These are phyloP conservation scores for Leptoxyphium fumago DNA, from an alignment of 2,329 filamentous ascomycete species.

Conservation along the genomic window DNA sequence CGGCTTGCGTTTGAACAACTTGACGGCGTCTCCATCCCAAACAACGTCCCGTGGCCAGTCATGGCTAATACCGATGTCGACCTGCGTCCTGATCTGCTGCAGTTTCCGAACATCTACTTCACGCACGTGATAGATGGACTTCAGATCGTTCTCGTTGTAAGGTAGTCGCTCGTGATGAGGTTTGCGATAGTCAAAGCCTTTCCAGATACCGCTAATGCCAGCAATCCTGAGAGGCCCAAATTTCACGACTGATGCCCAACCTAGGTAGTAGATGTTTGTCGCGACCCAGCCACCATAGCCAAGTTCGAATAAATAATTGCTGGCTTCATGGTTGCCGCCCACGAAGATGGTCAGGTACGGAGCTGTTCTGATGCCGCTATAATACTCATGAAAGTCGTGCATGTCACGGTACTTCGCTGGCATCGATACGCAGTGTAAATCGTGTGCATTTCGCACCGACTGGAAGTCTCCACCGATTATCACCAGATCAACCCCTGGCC, in stretches of 20 bases:
- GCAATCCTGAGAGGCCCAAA: conserved; percentile 77
- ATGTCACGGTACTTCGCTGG: conserved; percentile 76
- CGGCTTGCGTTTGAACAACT: conserved; percentile 58
- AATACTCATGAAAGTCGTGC: conserved; percentile 90
- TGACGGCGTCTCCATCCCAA: conserved; percentile 53
- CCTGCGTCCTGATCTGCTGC: conserved; percentile 66
- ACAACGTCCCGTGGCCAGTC: conserved; percentile 88
- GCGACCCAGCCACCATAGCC: conserved; percentile 97
- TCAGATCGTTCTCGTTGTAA: conserved; percentile 62
- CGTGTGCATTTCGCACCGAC: conserved; percentile 74
- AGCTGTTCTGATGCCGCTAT: conserved; percentile 60
- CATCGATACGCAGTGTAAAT: conserved; percentile 79
- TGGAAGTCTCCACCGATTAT: conserved; percentile 97
- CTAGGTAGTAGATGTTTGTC: conserved; percentile 93
- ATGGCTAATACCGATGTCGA: conserved; percentile 84
- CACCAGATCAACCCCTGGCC: conserved; percentile 72
- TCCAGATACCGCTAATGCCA: conserved; percentile 89
- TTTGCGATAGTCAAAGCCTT: conserved; percentile 73
- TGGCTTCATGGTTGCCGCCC: conserved; percentile 89
- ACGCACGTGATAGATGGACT: conserved; percentile 75
- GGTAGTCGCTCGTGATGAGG: conserved; percentile 75
- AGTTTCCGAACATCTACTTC: conserved; percentile 87
- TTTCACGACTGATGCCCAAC: conserved; percentile 76
- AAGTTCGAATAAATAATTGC: conserved; percentile 77
- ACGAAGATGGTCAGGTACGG: conserved; percentile 88